Base-by-base conservation (phyloP, 2,329 filamentous ascomycete species). In the Escovopsis sp. region DNA sequence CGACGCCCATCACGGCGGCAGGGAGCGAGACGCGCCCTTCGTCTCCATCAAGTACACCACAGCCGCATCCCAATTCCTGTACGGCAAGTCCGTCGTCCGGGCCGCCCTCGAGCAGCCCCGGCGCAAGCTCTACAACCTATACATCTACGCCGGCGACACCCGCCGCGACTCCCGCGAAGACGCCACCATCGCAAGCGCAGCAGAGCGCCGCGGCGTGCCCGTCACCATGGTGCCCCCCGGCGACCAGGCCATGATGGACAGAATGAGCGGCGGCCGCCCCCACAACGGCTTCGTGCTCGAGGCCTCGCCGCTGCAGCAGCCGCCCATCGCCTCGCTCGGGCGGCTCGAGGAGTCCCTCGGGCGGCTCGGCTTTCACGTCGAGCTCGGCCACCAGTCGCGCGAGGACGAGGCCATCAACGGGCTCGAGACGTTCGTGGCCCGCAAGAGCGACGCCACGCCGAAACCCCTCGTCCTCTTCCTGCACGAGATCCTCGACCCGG, bases 231-330 rank as follows among this genome's bases (percentile, higher is more conserved):
- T 88, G 16, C 55, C 54, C 27, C 72, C 72, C 15, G 62, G 67
- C 1, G 77, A 77, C 50, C 60, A 83, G 39, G 70, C 68, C 1
- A 61, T 85, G 28, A 68, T 98, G 60, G 79, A 92, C 56, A 87
- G 83, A 57, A 83, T 92, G 72, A 82, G 81, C 44, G 70, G 66
- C 37, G 77, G 79, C 1, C 71, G 90, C 28, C 85, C 88, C 25
- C 88, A 98, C 58, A 94, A 96, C 50, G 87, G 88, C 32, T 78
- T 79, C 46, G 66, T 96, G 13, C 69, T 98, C 4, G 90, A 98
- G 57, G 76, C 81, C 12, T 94, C 86, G 0, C 82, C 82, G 2
- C 58, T 96, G 1, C 85, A 86, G 0, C 74, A 78, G 43, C 60
- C 74, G 2, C 84, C 81, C 0, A 61, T 88, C 30, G 65, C 61